Conservation (phyloP, 345 rosid species). For the Eutrema japonicum region DNA sequence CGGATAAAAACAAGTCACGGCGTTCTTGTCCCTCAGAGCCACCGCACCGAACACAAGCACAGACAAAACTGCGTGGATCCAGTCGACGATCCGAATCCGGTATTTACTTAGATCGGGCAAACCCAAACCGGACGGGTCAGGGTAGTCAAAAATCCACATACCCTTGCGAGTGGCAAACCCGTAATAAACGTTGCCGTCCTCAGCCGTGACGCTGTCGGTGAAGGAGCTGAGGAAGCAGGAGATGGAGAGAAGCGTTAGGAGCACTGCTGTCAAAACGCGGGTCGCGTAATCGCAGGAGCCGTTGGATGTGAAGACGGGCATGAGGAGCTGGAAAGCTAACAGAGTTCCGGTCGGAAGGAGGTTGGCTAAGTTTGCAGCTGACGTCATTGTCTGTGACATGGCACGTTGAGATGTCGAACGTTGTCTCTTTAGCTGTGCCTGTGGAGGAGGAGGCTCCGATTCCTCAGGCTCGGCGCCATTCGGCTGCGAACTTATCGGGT, state of each 20-base stretch:
- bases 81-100: conserved; percentile 54
- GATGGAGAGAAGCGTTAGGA: conserved; percentile 58
- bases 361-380: conserved; percentile 85
- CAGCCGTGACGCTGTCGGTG: conserved; percentile 67
- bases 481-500: conserved; percentile 11
- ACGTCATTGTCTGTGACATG: conserved; percentile 72
- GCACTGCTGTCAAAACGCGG: conserved; percentile 58
- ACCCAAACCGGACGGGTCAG: conserved; percentile 47
- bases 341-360: conserved; percentile 96
- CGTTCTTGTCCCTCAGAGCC: conserved; percentile 79
- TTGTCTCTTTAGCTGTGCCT: conserved; percentile 37
- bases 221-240: conserved; percentile 85
- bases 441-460: conserved; percentile 44
- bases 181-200: conserved; percentile 70
- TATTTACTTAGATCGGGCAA: conserved; percentile 63
- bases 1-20: conserved; percentile 70
- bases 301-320: conserved; percentile 79
- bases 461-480: conserved; percentile 16
- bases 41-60: conserved; percentile 74
- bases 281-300: conserved; percentile 78
- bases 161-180: conserved; percentile 78
- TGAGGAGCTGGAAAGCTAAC: conserved; percentile 80
- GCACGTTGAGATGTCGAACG: conserved; percentile 60
- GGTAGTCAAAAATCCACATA: conserved; percentile 71
- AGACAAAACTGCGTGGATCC: conserved; percentile 66